A percentile compares a stretch with the other conserved stretches of the same genome.
These are phyloP conservation scores for Pestalotiopsis sp. DNA, from an alignment of 2,329 filamentous ascomycete species.

Conservation along the genomic window DNA sequence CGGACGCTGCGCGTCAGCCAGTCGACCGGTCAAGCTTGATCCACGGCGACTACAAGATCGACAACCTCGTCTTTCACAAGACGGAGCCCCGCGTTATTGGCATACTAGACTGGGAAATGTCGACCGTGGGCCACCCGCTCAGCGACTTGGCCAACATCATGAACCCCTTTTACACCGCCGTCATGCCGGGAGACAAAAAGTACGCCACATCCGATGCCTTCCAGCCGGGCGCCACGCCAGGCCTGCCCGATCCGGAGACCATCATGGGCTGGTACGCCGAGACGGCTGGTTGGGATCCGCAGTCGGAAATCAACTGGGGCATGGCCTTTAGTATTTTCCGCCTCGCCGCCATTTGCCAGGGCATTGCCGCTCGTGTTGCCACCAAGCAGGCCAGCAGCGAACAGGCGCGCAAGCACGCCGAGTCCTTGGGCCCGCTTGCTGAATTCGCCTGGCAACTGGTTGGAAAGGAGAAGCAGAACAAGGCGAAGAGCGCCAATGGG, in stretches of 20 bases:
- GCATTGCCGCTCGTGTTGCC: slow-evolving; percentile 88
- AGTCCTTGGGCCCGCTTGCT: slow-evolving; percentile 71
- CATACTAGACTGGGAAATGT: slow-evolving; percentile 98
- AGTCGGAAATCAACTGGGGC: slow-evolving; percentile 61
- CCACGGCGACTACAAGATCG: slow-evolving; percentile 97
- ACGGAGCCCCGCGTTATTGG: slow-evolving; percentile 84
- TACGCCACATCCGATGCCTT: slow-evolving; percentile 49
- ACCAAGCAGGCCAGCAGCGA: slow-evolving; percentile 86
- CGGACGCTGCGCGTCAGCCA: slow-evolving; percentile 69
- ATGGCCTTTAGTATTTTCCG: slow-evolving; percentile 66
- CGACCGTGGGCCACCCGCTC: slow-evolving; percentile 93
- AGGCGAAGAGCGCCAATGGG: slow-evolving; percentile 8
- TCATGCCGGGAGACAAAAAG: slow-evolving; percentile 29
- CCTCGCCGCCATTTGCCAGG: slow-evolving; percentile 71
- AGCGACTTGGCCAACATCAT: slow-evolving; percentile 86
- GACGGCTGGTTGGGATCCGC: slow-evolving; percentile 68
- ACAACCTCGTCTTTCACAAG: slow-evolving; percentile 88
- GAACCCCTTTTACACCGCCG: slow-evolving; percentile 48
- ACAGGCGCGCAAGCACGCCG: slow-evolving; percentile 73
- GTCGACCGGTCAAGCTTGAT: slow-evolving; percentile 78
- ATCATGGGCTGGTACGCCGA: slow-evolving; percentile 69
- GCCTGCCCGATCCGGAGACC: slow-evolving; percentile 50
- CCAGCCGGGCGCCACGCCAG: slow-evolving; percentile 63
- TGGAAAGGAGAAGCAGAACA: slow-evolving; percentile 33
- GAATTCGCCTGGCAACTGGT: slow-evolving; percentile 79